Evolutionary conservation across 2,329 filamentous ascomycete species (phyloP).

Genomic region (Aplosporella prunicola): DNA sequence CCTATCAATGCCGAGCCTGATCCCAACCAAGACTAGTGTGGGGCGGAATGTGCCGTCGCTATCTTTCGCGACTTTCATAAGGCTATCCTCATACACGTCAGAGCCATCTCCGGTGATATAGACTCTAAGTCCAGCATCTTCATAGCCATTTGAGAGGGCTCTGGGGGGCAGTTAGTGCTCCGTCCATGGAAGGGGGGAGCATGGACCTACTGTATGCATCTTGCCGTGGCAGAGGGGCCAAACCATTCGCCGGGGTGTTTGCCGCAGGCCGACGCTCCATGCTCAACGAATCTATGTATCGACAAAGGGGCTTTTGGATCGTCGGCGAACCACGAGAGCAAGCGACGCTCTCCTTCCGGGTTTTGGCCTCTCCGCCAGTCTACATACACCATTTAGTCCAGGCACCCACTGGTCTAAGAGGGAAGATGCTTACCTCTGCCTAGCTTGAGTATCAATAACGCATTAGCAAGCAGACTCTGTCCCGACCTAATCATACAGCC

Average conservation of each 20-base stretch:
- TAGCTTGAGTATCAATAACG: conserved; percentile 60
- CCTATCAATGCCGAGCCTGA: conserved; percentile 83
- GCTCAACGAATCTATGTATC: conserved; percentile 85
- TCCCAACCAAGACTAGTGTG: conserved; percentile 80
- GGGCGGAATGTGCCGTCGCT: conserved; percentile 61
- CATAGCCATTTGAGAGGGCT: conserved; percentile 60
- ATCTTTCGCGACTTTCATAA: conserved; percentile 66
- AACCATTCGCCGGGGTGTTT: conserved; percentile 98
- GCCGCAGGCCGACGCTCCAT: conserved; percentile 77
- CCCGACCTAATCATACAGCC: conserved; percentile 98
- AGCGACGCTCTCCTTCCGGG: conserved; percentile 52
- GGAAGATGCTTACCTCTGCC: conserved; percentile 57
- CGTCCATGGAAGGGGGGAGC: too few relatives aligned
- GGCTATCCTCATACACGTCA: conserved; percentile 86
- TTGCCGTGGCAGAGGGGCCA: conserved; percentile 89
- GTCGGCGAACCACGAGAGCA: conserved; percentile 80
- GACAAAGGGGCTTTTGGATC: conserved; percentile 80
- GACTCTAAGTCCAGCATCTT: conserved; percentile 58
- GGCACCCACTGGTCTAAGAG: neutral
- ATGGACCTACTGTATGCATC: conserved; percentile 73
- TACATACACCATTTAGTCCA: conserved; percentile 18
- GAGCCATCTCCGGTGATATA: conserved; percentile 85
- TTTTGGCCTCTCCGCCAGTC: conserved; percentile 65
- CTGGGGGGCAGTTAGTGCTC: too few relatives aligned
- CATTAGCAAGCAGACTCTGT: conserved; percentile 84